A percentile compares a stretch with the other conserved stretches of the same genome.
phyloP scores from a whole-genome alignment of 208 protist species.

The Crithidia thermophila region DNA sequence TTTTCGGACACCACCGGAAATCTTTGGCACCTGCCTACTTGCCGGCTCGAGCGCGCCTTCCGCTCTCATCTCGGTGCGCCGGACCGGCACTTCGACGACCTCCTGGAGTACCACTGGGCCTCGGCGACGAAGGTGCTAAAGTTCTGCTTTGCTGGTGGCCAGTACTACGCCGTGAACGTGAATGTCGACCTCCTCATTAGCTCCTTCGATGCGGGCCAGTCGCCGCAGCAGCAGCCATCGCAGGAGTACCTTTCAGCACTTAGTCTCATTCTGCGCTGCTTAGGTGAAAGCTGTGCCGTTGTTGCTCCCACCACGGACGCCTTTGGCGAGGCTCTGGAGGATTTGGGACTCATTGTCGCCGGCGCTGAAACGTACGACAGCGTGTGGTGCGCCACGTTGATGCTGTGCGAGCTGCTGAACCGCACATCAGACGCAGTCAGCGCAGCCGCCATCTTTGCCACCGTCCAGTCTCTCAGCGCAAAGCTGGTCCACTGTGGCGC shows the following conservation, averaged over 20 bases:
- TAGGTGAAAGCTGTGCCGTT: constrained; percentile 19
- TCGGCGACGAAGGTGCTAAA: constrained; percentile 29
- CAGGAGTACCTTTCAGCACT: constrained; percentile 21
- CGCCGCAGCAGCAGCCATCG: not conserved
- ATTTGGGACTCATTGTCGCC: constrained; percentile 21
- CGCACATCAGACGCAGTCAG: constrained; percentile 13
- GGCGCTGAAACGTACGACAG: constrained; percentile 21
- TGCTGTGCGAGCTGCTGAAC: constrained; percentile 26
- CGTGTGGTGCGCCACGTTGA: constrained; percentile 27
- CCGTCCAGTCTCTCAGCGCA: constrained; percentile 16
- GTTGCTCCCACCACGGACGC: constrained; percentile 10
- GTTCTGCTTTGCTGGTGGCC: constrained; percentile 25
- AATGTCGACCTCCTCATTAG: constrained; percentile 33
- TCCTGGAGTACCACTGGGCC: constrained; percentile 33
- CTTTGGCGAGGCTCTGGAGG: constrained; percentile 23
- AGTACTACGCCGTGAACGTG: constrained; percentile 34
- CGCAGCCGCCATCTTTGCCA: constrained; percentile 17
- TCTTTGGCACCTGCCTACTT: constrained; percentile 82
- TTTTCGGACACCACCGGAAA: constrained; percentile 58
- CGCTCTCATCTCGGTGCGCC: constrained; percentile 7
- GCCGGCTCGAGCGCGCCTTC: constrained; percentile 69
- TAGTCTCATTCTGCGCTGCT: constrained; percentile 22
- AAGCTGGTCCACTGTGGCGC: constrained; percentile 12
- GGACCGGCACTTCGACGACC: constrained; percentile 19
- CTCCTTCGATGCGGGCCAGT: constrained; percentile 6